These are phyloP conservation scores for Thozetella sp. DNA, from an alignment of 495 filamentous ascomycete genomes.

Conservation along the genomic window DNA sequence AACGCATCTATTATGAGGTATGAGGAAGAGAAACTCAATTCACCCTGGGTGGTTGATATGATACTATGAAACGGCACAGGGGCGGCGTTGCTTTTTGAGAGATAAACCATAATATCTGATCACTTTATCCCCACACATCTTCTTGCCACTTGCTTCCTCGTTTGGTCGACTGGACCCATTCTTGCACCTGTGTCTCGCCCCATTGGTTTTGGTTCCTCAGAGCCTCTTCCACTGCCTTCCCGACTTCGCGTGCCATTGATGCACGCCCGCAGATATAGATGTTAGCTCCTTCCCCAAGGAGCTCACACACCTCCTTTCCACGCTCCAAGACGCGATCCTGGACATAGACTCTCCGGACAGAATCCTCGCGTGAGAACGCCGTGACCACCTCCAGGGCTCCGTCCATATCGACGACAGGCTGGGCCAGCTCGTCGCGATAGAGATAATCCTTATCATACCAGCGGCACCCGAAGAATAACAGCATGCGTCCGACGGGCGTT, in stretches of 20 bases:
- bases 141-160: slow-evolving; percentile 50
- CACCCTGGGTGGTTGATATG: slow-evolving; percentile 17
- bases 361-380: slow-evolving; percentile 31
- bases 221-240: slow-evolving; percentile 30
- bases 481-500: slow-evolving; percentile 34
- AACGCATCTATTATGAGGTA: slow-evolving; percentile 26
- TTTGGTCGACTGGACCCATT: slow-evolving; percentile 45
- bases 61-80: no score
- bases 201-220: slow-evolving; percentile 31
- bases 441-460: slow-evolving; percentile 41
- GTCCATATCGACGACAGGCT: slow-evolving; percentile 15
- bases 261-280: slow-evolving; percentile 54
- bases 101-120: no score
- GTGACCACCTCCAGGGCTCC: slow-evolving; percentile 29
- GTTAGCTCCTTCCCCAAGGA: slow-evolving; percentile 41
- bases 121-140: slow-evolving; percentile 46
- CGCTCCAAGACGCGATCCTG: slow-evolving; percentile 40
- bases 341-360: slow-evolving; percentile 23
- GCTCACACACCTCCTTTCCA: slow-evolving; percentile 27
- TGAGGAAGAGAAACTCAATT: slow-evolving; percentile 5
- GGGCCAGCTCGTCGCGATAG: slow-evolving; percentile 36
- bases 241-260: slow-evolving; percentile 53
- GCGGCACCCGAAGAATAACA: slow-evolving; percentile 50
- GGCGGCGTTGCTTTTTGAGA: no score
- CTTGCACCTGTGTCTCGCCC: slow-evolving; percentile 33